phyloP scores from a whole-genome alignment of 306 rosid species.

The Quercus parvula region DNA sequence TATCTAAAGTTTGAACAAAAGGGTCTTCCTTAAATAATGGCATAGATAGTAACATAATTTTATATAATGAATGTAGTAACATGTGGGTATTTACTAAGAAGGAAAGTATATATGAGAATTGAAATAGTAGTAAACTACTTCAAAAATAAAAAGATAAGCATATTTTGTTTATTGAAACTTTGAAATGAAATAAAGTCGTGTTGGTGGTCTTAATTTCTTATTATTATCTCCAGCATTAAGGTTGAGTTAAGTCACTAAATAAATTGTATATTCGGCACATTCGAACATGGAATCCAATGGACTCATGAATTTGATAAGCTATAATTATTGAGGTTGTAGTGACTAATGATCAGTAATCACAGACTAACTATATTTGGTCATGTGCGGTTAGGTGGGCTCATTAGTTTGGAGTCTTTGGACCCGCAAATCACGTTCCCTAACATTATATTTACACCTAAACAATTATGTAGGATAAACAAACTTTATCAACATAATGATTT shows the following conservation, averaged over 20 bases:
- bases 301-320: background rate
- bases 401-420: background rate
- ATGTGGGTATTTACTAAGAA: too few relatives aligned
- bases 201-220: too few relatives aligned
- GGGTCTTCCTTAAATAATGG: too few relatives aligned
- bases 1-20: too few relatives aligned
- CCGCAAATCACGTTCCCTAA: background rate
- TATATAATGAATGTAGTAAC: too few relatives aligned
- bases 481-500: background rate
- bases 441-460: background rate
- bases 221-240: too few relatives aligned
- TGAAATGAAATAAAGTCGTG: too few relatives aligned
- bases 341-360: background rate
- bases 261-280: background rate
- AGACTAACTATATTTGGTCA: background rate
- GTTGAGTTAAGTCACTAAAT: background rate
- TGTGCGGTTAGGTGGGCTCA: background rate
- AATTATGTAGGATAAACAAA: background rate
- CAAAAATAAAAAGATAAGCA: too few relatives aligned
- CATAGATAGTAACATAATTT: too few relatives aligned
- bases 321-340: background rate
- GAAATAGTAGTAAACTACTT: too few relatives aligned
- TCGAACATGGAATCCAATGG: constrained; percentile 11
- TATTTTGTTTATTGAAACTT: too few relatives aligned
- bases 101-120: too few relatives aligned